These are phyloP conservation scores for Naganishia cerealis DNA, from an alignment of 1,284 basidiomycete genomes.

Conservation along the genomic window DNA sequence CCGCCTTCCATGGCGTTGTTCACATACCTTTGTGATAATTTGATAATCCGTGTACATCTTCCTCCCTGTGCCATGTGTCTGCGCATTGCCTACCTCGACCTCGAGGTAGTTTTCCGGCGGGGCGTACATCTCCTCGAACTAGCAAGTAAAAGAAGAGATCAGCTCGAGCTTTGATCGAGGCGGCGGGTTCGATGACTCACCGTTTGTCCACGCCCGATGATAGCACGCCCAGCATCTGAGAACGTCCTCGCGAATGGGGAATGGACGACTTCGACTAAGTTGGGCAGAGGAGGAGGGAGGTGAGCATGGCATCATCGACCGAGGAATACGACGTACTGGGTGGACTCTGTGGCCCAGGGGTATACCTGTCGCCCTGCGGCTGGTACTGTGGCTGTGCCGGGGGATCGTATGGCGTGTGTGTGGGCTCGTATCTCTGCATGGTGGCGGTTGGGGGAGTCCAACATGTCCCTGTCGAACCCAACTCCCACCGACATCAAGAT, in stretches of 20 bases:
- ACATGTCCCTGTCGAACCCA: no score
- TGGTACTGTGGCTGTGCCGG: constrained; percentile 3
- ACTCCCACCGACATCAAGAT: background rate
- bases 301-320: constrained; percentile 9
- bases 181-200: constrained; percentile 57
- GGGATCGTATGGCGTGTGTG: constrained; percentile 5
- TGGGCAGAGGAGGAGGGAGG: background rate
- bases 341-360: constrained; percentile 41
- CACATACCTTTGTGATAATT: constrained; percentile 85
- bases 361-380: constrained; percentile 31
- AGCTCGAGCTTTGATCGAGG: background rate
- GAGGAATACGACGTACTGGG: constrained; percentile 38
- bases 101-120: constrained; percentile 96
- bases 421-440: constrained; percentile 30
- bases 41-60: constrained; percentile 99
- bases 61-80: constrained; percentile 91
- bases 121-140: constrained; percentile 95
- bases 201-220: constrained; percentile 70
- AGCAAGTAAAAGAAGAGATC: background rate
- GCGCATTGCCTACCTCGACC: constrained; percentile 94
- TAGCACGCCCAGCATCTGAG: constrained; percentile 66
- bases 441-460: background rate
- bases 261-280: constrained; percentile 51
- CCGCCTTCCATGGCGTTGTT: no score
- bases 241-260: constrained; percentile 79